These are phyloP conservation scores for Olyra latifolia DNA, from an alignment of 176 grass and related monocot genomes.

Conservation along the genomic window DNA sequence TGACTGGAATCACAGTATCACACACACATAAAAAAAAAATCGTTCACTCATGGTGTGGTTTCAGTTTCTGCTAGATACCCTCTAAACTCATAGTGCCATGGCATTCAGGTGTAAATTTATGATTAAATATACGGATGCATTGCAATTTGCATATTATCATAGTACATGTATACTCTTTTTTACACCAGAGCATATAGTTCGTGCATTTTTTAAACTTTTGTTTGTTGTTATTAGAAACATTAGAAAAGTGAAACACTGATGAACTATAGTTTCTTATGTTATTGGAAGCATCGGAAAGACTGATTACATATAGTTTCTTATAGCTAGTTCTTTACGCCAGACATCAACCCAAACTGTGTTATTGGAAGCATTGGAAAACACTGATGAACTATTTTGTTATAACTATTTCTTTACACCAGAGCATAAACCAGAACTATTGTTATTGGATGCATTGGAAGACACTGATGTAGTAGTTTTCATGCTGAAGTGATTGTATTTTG, in stretches of 20 bases:
- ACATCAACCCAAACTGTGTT: neutral
- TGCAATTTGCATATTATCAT: neutral
- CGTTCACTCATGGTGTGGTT: neutral
- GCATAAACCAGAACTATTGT: neutral
- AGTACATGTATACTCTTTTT: neutral
- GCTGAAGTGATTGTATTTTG: neutral
- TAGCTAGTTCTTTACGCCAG: no score
- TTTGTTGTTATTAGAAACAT: neutral
- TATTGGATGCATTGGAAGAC: neutral
- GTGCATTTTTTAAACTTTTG: neutral
- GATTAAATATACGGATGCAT: neutral
- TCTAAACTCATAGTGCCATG: neutral
- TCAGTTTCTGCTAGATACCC: neutral
- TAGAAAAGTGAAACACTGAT: neutral
- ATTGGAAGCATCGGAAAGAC: no score
- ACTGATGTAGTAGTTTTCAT: neutral
- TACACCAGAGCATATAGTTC: neutral
- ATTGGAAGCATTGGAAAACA: neutral
- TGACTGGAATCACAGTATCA: neutral
- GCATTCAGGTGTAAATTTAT: neutral
- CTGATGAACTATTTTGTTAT: neutral
- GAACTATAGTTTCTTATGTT: neutral
- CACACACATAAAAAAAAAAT: no score
- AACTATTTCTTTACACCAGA: neutral
- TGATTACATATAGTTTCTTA: no score